Evolutionary conservation across 768 basidiomycete species (phyloP).

Genomic region (Lanmaoa pseudosensibilis): DNA sequence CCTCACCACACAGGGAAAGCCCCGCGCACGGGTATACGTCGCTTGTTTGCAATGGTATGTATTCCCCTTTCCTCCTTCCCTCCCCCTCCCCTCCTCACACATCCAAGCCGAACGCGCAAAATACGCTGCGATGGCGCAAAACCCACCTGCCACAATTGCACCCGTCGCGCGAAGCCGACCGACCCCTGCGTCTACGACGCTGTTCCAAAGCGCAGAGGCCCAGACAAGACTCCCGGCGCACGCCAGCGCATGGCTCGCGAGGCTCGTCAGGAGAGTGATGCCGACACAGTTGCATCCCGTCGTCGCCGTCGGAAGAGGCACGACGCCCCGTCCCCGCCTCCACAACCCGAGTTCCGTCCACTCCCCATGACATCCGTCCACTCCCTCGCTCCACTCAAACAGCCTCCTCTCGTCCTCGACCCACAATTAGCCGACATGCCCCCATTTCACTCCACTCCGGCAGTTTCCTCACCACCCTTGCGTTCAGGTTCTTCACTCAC

Average conservation of each 20-base stretch:
- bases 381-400: constrained; percentile 2
- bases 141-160: constrained; percentile 74
- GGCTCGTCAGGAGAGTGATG: constrained; percentile 34
- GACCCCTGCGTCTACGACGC: constrained; percentile 66
- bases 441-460: constrained; percentile 13
- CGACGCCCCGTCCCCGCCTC: background rate
- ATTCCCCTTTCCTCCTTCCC: background rate
- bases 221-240: constrained; percentile 77
- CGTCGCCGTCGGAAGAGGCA: constrained; percentile 23
- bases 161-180: constrained; percentile 45
- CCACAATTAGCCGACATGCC: constrained; percentile 24
- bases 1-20: constrained; percentile 78
- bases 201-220: constrained; percentile 75
- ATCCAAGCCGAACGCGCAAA: constrained; percentile 66
- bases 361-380: background rate
- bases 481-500: constrained; percentile 1
- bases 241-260: constrained; percentile 61
- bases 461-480: background rate
- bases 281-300: constrained; percentile 25
- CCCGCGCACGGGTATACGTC: constrained; percentile 71
- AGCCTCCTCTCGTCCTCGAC: constrained; percentile 22
- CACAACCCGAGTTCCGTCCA: background rate
- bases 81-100: constrained; percentile 2
- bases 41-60: constrained; percentile 77
- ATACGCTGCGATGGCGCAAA: constrained; percentile 83